phyloP scores from a whole-genome alignment of 352 stramenopile species.

The Pythium brachiatum region DNA sequence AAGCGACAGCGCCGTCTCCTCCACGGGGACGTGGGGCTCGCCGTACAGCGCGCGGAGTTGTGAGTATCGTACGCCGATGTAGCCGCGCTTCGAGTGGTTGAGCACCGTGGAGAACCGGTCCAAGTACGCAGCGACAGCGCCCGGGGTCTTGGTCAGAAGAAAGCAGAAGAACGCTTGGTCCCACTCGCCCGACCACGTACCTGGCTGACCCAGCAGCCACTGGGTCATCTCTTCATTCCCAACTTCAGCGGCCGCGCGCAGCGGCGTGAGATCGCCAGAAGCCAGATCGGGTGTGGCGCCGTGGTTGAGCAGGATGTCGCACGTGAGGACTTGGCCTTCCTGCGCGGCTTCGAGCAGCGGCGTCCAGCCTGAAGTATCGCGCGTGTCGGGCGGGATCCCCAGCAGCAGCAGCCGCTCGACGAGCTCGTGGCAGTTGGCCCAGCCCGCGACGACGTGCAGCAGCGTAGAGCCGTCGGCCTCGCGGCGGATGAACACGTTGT shows the following conservation, averaged over 20 bases:
- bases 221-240: constrained; percentile 52
- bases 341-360: constrained; percentile 60
- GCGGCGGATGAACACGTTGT: constrained; percentile 29
- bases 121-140: constrained; percentile 38
- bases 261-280: constrained; percentile 36
- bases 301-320: constrained; percentile 39
- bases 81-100: constrained; percentile 46
- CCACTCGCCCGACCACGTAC: constrained; percentile 38
- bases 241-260: constrained; percentile 50
- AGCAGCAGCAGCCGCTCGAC: constrained; percentile 38
- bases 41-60: constrained; percentile 44
- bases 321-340: constrained; percentile 52
- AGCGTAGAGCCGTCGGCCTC: constrained; percentile 51
- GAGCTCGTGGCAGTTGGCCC: constrained; percentile 53
- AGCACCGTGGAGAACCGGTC: constrained; percentile 48
- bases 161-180: constrained; percentile 50
- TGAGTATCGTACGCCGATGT: constrained; percentile 53
- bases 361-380: constrained; percentile 53
- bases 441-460: constrained; percentile 52
- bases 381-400: constrained; percentile 33
- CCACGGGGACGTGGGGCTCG: constrained; percentile 43
- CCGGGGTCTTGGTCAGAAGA: constrained; percentile 52
- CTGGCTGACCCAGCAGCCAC: constrained; percentile 43
- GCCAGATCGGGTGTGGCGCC: constrained; percentile 42
- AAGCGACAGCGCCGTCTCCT: constrained; percentile 48